These are phyloP conservation scores for Epichloe coenophiala DNA, from an alignment of 2,329 filamentous ascomycete species.

Conservation along the genomic window DNA sequence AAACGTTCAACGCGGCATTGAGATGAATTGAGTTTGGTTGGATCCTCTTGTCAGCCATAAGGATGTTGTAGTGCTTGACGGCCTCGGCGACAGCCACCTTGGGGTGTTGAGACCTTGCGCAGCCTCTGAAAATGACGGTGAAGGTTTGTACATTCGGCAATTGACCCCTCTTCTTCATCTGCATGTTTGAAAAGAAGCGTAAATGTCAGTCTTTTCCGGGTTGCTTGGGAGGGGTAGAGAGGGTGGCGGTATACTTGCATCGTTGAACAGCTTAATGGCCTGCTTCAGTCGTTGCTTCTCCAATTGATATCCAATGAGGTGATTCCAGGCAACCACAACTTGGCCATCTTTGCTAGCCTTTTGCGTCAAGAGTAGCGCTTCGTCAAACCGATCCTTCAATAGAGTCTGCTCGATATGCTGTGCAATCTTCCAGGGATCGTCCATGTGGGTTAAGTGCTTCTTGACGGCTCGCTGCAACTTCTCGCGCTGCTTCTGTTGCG, in stretches of 20 bases:
- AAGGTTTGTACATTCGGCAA: slow-evolving; percentile 72
- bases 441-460: slow-evolving; percentile 47
- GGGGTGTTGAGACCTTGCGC: slow-evolving; percentile 45
- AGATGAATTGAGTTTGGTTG: slow-evolving; percentile 68
- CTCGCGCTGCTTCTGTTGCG: slow-evolving; percentile 12
- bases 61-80: slow-evolving; percentile 61
- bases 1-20: slow-evolving; percentile 79
- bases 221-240: neutral
- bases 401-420: slow-evolving; percentile 52
- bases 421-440: slow-evolving; percentile 62
- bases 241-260: slow-evolving; percentile 37
- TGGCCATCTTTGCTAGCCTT: slow-evolving; percentile 51
- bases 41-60: slow-evolving; percentile 50
- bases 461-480: slow-evolving; percentile 26
- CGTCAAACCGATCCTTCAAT: slow-evolving; percentile 42
- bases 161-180: slow-evolving; percentile 93
- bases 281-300: slow-evolving; percentile 42
- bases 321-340: slow-evolving; percentile 76
- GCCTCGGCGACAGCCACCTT: slow-evolving; percentile 53
- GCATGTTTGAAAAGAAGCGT: neutral
- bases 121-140: slow-evolving; percentile 67
- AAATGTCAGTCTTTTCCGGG: neutral
- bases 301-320: slow-evolving; percentile 61
- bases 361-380: slow-evolving; percentile 56
- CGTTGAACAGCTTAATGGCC: slow-evolving; percentile 78